These are phyloP conservation scores for Leccinum fibrillosum DNA, from an alignment of 768 basidiomycete genomes.

Conservation along the genomic window DNA sequence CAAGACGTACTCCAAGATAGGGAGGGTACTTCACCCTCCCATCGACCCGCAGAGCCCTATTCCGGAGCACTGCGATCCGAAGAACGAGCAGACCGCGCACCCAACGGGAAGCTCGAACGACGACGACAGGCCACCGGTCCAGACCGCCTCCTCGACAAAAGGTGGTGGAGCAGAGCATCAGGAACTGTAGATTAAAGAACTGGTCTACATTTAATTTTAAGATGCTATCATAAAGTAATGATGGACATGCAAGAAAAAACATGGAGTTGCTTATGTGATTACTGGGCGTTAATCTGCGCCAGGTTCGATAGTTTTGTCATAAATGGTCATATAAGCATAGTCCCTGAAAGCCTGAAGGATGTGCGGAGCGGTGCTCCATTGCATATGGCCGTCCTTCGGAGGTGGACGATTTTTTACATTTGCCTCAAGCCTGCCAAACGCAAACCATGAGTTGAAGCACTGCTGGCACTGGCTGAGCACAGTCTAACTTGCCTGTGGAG, in stretches of 20 bases:
- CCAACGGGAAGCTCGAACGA: conserved; percentile 31
- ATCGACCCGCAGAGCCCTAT: conserved; percentile 76
- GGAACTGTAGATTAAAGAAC: conserved; percentile 30
- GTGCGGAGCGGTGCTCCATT: background rate
- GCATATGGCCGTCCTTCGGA: background rate
- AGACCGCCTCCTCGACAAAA: conserved; percentile 14
- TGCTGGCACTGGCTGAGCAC: conserved; percentile 12
- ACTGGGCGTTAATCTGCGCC: background rate
- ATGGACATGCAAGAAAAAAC: conserved; percentile 22
- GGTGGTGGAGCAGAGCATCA: conserved; percentile 14
- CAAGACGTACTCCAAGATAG: conserved; percentile 75
- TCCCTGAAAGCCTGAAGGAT: conserved; percentile 15
- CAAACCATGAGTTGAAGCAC: conserved; percentile 19
- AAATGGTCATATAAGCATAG: conserved; percentile 24
- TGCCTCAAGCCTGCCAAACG: conserved; percentile 27
- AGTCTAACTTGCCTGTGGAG: conserved; percentile 37
- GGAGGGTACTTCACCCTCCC: conserved; percentile 69
- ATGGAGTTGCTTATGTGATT: conserved; percentile 16
- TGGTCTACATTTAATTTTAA: conserved; percentile 9
- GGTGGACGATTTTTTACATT: conserved; percentile 12
- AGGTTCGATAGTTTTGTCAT: conserved; percentile 20
- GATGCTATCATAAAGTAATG: conserved; percentile 19
- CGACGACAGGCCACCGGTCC: conserved; percentile 25
- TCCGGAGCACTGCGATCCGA: conserved; percentile 69
- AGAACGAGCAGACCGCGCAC: conserved; percentile 40